Conservation (phyloP, 345 rosid species). For the Gossypium australe region DNA sequence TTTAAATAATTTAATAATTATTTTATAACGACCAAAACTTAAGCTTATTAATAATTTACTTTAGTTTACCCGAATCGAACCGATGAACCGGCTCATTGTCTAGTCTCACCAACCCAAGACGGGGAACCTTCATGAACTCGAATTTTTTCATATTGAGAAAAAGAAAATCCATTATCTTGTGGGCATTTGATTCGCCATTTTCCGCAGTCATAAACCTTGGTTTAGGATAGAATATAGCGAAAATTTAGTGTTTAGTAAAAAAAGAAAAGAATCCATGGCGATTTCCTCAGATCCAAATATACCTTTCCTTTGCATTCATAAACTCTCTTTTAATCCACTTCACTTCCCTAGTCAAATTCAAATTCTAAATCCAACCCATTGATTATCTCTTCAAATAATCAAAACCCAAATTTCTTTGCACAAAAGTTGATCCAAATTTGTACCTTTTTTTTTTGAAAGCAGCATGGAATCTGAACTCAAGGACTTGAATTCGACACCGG, state of each 20-base stretch:
- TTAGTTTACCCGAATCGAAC: too few species aligned
- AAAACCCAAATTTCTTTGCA: not conserved
- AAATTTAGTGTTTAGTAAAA: too few species aligned
- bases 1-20: rapidly evolving
- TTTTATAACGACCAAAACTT: too few species aligned
- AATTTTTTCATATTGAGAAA: not conserved
- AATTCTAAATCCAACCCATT: not conserved
- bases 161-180: not conserved
- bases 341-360: not conserved
- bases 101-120: too few species aligned
- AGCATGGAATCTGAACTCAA: constrained; percentile 66
- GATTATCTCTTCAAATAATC: not conserved
- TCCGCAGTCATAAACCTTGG: not conserved
- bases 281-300: too few species aligned
- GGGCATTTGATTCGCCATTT: not conserved
- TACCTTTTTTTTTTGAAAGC: not conserved
- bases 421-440: not conserved
- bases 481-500: constrained; percentile 37
- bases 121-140: not conserved
- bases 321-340: too few species aligned
- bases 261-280: too few species aligned
- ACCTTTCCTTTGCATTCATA: too few species aligned
- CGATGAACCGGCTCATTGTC: too few species aligned
- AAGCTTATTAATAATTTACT: too few species aligned
- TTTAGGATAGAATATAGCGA: not conserved